These are phyloP conservation scores for Aphanocladium album DNA, from an alignment of 2,329 filamentous ascomycete species.

Conservation along the genomic window DNA sequence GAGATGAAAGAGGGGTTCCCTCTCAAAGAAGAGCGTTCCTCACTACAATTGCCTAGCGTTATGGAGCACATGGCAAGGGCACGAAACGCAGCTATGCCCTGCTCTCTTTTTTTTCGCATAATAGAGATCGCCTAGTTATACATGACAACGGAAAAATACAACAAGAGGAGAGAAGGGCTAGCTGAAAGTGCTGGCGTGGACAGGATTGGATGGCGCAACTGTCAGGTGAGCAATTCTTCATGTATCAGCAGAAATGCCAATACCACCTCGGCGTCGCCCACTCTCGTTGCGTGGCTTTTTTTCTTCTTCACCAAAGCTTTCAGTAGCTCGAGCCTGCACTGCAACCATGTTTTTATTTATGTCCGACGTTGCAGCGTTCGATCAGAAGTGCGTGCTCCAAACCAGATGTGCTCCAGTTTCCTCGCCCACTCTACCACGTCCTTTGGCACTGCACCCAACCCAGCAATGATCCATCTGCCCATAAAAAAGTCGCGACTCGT, in stretches of 20 bases:
- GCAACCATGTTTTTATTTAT: not conserved
- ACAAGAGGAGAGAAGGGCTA: not conserved
- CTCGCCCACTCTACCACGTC: not conserved
- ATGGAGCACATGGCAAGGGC: not conserved
- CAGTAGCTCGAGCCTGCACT: too few species aligned
- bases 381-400: too few species aligned
- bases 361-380: not conserved
- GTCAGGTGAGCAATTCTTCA: conserved; percentile 10
- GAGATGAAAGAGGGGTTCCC: not conserved
- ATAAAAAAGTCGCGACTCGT: too few species aligned
- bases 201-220: not conserved
- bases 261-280: not conserved
- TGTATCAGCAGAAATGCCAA: conserved; percentile 1
- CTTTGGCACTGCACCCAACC: too few species aligned
- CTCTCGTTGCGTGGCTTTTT: not conserved
- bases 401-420: not conserved
- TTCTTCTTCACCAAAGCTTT: too few species aligned
- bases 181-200: not conserved
- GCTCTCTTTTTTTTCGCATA: too few species aligned
- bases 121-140: not conserved
- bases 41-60: not conserved
- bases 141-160: not conserved
- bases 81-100: too few species aligned
- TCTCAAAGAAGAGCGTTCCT: not conserved
- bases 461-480: too few species aligned